These are phyloP conservation scores for Boletus rubescentipes DNA, from an alignment of 768 basidiomycete species.

Conservation along the genomic window DNA sequence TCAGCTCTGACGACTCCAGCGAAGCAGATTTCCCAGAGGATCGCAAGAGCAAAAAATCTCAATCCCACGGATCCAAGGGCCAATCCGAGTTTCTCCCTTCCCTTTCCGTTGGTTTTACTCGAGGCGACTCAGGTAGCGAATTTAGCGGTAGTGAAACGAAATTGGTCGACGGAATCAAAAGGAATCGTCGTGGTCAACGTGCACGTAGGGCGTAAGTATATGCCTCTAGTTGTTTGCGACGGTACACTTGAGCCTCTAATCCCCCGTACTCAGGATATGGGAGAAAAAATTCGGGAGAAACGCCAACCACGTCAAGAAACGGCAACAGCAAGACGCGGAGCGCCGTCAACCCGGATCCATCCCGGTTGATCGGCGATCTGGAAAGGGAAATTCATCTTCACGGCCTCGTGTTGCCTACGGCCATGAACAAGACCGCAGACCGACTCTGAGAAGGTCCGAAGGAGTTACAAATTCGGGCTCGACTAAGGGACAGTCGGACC, in stretches of 20 bases:
- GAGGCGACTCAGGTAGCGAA: constrained; percentile 79
- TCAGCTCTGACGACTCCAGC: constrained; percentile 18
- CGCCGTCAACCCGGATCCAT: constrained; percentile 11
- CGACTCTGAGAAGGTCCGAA: background rate
- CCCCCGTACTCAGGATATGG: constrained; percentile 71
- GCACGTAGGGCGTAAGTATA: constrained; percentile 88
- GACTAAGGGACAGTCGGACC: background rate
- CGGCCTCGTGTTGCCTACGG: background rate
- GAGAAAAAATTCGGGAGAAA: constrained; percentile 92
- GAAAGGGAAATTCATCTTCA: constrained; percentile 7
- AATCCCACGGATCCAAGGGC: constrained; percentile 19
- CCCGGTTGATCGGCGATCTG: constrained; percentile 19
- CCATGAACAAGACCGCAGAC: background rate
- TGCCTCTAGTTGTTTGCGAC: background rate
- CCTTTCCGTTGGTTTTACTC: constrained; percentile 80
- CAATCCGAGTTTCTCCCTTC: constrained; percentile 82
- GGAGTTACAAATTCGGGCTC: background rate
- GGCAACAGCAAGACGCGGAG: constrained; percentile 28
- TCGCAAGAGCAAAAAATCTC: constrained; percentile 15
- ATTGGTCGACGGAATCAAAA: constrained; percentile 57
- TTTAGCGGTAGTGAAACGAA: constrained; percentile 63
- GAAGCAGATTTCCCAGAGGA: constrained; percentile 16
- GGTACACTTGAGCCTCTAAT: background rate
- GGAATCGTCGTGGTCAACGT: constrained; percentile 89
- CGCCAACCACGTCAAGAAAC: constrained; percentile 87